A percentile compares a stretch with the other conserved stretches of the same genome.
These are phyloP conservation scores for Marasmius fiardii DNA, from an alignment of 1,284 basidiomycete species.

Conservation along the genomic window DNA sequence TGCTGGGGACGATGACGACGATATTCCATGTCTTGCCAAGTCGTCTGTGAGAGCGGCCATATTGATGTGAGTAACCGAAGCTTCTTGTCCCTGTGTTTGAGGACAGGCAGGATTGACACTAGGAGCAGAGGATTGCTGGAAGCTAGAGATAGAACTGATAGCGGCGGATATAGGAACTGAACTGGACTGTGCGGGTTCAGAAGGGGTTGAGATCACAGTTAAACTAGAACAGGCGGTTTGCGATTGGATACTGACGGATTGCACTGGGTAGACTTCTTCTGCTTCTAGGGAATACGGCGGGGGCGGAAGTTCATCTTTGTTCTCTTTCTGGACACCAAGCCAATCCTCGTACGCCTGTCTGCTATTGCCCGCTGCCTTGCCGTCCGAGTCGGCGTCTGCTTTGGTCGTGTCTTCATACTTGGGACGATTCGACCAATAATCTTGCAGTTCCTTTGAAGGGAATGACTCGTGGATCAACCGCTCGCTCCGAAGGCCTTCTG, in stretches of 20 bases:
- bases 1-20: conserved; percentile 7
- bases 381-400: conserved; percentile 22
- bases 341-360: conserved; percentile 47
- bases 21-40: conserved; percentile 29
- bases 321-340: conserved; percentile 41
- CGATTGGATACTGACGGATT: background rate
- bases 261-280: conserved; percentile 27
- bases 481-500: conserved; percentile 62
- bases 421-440: conserved; percentile 68
- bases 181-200: background rate
- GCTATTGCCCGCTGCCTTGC: conserved; percentile 13
- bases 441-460: conserved; percentile 66
- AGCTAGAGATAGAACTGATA: background rate
- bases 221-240: background rate
- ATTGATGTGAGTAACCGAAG: conserved; percentile 9
- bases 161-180: background rate
- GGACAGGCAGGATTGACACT: no score
- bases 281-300: conserved; percentile 66
- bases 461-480: conserved; percentile 59
- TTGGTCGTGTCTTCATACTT: conserved; percentile 43
- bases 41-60: conserved; percentile 27
- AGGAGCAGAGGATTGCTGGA: background rate
- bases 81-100: background rate
- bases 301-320: conserved; percentile 54
- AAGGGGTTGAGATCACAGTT: background rate